A percentile compares a stretch with the other conserved stretches of the same genome.
phyloP scores from a whole-genome alignment of 306 rosid genomes.

The Sicyos baderoa region DNA sequence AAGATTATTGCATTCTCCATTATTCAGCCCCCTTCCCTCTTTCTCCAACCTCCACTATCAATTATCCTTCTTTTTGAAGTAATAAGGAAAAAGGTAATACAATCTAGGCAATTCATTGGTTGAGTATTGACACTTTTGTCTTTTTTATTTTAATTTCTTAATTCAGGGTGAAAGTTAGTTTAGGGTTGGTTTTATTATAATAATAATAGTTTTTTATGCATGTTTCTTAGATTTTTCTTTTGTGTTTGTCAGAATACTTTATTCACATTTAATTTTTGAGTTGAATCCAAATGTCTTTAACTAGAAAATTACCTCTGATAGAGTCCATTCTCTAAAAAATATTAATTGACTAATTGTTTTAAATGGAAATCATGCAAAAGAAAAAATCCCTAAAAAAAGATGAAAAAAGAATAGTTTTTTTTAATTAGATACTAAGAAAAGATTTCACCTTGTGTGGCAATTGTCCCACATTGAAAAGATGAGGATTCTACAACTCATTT shows the following conservation, averaged over 20 bases:
- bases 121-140: background rate
- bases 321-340: too few relatives aligned
- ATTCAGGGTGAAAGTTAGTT: background rate
- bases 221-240: background rate
- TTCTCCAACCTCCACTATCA: background rate
- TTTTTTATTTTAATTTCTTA: background rate
- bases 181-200: background rate
- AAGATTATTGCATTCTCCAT: slow-evolving; percentile 2
- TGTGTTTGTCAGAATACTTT: background rate
- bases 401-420: too few relatives aligned
- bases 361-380: too few relatives aligned
- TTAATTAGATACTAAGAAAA: too few relatives aligned
- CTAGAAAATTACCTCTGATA: too few relatives aligned
- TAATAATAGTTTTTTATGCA: too few relatives aligned
- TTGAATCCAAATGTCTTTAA: too few relatives aligned
- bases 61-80: background rate
- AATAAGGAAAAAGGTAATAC: background rate
- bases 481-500: too few relatives aligned
- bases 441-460: too few relatives aligned
- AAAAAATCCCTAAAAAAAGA: too few relatives aligned
- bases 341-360: background rate
- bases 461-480: too few relatives aligned
- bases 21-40: slow-evolving; percentile 11
- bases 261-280: background rate
- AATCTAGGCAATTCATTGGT: background rate